Evolutionary conservation across 2,329 filamentous ascomycete genomes (phyloP).

Genomic region (Fusarium secorum): DNA sequence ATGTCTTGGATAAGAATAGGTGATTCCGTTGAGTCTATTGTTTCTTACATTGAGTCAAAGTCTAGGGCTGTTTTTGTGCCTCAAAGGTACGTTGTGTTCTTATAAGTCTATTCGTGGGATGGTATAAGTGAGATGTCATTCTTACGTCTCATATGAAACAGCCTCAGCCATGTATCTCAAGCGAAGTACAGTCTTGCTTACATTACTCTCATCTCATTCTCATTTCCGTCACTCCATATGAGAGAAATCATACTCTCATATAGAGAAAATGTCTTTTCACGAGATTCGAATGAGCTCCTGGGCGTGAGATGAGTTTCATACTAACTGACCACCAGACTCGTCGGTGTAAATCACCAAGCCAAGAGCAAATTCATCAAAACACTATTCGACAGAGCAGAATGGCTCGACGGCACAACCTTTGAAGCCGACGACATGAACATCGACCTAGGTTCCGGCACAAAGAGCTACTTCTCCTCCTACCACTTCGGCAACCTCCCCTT

Average conservation of each 20-base stretch:
- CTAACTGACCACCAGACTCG: not conserved
- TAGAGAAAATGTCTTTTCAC: too few relatives aligned
- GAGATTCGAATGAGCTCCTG: too few relatives aligned
- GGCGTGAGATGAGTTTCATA: not conserved
- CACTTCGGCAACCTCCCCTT: conserved; percentile 26
- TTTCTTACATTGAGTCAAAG: conserved; percentile 14
- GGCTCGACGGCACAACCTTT: not conserved
- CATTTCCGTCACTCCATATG: not conserved
- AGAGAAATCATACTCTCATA: too few relatives aligned
- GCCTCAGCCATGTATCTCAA: not conserved
- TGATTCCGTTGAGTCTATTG: conserved; percentile 6
- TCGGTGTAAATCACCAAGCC: not conserved
- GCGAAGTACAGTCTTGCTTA: not conserved
- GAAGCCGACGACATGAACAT: not conserved
- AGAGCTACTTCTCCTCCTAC: conserved; percentile 6
- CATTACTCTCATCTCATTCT: not conserved
- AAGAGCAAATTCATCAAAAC: conserved; percentile 17
- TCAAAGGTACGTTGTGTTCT: not conserved
- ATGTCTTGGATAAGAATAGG: conserved; percentile 24
- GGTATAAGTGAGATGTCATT: not conserved
- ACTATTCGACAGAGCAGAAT: conserved; percentile 7
- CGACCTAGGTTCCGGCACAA: not conserved
- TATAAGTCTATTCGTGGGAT: not conserved
- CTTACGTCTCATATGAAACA: not conserved
- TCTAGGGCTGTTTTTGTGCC: not conserved